Conservation (phyloP, 345 rosid species). For the Carallia brachiata region DNA sequence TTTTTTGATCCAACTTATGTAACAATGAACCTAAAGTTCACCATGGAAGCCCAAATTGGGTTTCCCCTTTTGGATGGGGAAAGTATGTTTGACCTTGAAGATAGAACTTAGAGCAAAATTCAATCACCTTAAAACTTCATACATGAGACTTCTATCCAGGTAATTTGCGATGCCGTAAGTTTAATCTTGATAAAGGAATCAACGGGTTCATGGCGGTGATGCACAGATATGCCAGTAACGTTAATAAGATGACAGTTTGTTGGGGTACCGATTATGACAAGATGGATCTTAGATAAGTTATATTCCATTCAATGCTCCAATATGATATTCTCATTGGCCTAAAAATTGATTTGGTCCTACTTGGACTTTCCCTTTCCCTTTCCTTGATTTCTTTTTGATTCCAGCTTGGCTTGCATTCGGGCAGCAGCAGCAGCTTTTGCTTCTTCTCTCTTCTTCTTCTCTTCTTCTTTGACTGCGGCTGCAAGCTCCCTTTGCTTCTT, state of each 20-base stretch:
- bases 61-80: no score
- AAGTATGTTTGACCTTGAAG: no score
- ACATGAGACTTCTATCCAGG: no score
- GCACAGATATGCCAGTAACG: no score
- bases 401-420: slow-evolving; percentile 84
- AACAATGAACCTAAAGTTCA: neutral
- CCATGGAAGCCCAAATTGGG: neutral
- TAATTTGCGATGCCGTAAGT: no score
- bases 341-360: slow-evolving; percentile 10
- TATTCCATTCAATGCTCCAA: neutral
- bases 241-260: neutral
- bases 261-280: neutral
- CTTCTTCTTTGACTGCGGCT: slow-evolving; percentile 75
- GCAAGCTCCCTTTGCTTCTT: slow-evolving; percentile 88
- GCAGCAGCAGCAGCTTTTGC: slow-evolving; percentile 96
- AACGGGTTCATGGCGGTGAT: no score
- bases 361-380: slow-evolving; percentile 86
- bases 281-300: neutral
- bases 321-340: neutral
- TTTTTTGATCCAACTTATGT: no score
- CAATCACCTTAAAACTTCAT: no score
- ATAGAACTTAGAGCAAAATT: no score
- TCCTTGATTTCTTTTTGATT: slow-evolving; percentile 72
- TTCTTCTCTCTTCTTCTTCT: slow-evolving; percentile 83
- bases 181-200: no score